Base-by-base conservation (phyloP, 352 stramenopile species). In the Pythium grandisporangium region DNA sequence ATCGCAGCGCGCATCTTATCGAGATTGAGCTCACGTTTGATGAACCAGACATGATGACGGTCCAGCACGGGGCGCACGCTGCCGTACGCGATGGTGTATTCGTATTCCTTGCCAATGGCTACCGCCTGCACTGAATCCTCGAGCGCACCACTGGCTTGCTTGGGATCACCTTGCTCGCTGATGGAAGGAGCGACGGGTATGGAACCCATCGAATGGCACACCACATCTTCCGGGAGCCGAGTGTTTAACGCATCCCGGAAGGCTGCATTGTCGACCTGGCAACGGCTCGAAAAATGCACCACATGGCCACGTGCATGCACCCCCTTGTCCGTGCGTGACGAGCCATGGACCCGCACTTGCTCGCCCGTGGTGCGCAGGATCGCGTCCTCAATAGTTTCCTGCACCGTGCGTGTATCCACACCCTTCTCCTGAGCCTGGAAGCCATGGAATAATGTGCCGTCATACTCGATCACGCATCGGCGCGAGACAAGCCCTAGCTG, bases 231-330 rank as follows among this genome's bases (percentile, higher is more conserved):
- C 1, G 74, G 70, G 30, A 91, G 51, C 3, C 77, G 65, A n/a
- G 57, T 88, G 51, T 91, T 91, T 39, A 91, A 51, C 3, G 77
- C 73, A 38, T 79, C 63, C 6, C 74, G 63, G 30, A 87, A 79
- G 22, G 48, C 51, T 32, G 50, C 33, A 44, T 83, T 70, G 8
- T 61, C 41, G 26, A 53, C 57, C 5, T 19, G 37, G 41, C 82
- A 93, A 0, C 51, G 51, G 48, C 95, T 86, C 45, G 78, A 55
- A 49, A 97, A 96, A 51, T 93, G 81, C 38, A 96, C 47, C 11
- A 94, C 84, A 54, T 97, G 90, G 23, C 88, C 89, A 4, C 74
- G 44, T 3, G 90, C 84, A 61, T 97, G 90, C 16, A 98, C 93
- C 19, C 90, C 90, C 7, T 76, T 70, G 68, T 98, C 93, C 0